These are phyloP conservation scores for Colletotrichum sp. DNA, from an alignment of 2,329 filamentous ascomycete genomes.

Conservation along the genomic window DNA sequence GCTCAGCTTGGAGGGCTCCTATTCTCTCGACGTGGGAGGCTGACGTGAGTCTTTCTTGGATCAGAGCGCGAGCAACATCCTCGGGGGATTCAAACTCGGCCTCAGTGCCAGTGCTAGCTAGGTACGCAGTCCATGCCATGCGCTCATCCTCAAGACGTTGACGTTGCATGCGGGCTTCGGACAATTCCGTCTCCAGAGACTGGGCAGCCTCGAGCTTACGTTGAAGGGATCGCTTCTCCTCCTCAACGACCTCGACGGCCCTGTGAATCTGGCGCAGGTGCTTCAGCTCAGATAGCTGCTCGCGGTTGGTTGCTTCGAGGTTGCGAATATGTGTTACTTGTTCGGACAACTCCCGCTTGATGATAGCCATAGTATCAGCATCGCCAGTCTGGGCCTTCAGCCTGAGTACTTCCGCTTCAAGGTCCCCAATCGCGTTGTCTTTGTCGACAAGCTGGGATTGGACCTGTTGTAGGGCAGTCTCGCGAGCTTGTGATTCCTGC, in stretches of 20 bases:
- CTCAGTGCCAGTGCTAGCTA: constrained; percentile 69
- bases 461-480: constrained; percentile 59
- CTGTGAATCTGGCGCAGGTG: constrained; percentile 82
- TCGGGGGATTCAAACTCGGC: constrained; percentile 88
- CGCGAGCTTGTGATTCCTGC: constrained; percentile 61
- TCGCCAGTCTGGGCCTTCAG: constrained; percentile 89
- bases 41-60: constrained; percentile 81
- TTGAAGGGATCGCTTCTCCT: constrained; percentile 87
- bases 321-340: constrained; percentile 91
- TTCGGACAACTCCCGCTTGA: constrained; percentile 87
- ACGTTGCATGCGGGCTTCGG: constrained; percentile 80
- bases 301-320: constrained; percentile 80
- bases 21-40: constrained; percentile 81
- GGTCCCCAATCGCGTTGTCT: constrained; percentile 71
- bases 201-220: constrained; percentile 78
- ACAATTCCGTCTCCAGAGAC: constrained; percentile 75
- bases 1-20: constrained; percentile 79
- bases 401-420: constrained; percentile 84
- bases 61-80: constrained; percentile 81
- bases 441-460: constrained; percentile 73
- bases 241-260: constrained; percentile 91
- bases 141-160: constrained; percentile 90
- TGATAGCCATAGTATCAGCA: constrained; percentile 81
- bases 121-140: constrained; percentile 83
- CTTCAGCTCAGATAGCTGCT: constrained; percentile 80